Evolutionary conservation across 768 basidiomycete genomes (phyloP), one percentile per base, ranked within the genome.

Genomic region (Lactarius deliciosus): DNA sequence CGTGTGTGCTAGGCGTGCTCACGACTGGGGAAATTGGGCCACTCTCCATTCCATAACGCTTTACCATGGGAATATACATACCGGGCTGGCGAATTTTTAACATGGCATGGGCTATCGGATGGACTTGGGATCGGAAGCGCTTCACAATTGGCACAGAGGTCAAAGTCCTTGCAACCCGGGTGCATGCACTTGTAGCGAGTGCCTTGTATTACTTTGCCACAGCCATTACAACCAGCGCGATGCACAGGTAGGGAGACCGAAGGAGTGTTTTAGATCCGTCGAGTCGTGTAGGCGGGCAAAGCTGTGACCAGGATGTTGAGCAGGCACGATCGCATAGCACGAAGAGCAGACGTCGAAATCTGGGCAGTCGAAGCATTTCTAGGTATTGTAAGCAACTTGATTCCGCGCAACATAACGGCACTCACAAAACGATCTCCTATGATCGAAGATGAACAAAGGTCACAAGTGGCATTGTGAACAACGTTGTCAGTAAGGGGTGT

Each of bases 141-240:
- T 77, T 94, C 93, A 76, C 94, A 96, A 61, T 75, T 76, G 64
- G 81, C 79, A 76, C 93, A 96, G 20, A 95, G 81, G 72, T 96
- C 94, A 70, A 86, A 94, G 75, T 94, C 90, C 0, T 83, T 81
- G 76, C 94, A 96, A 4, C 79, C 77, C 16, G 85, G 81, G 73
- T 93, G 86, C 85, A 92, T 87, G 77, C 94, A 96, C 89, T 94
- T 94, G 77, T 86, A 94, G 18, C 92, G 86, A 61, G 81, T 74
- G 3, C 90, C 91, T 28, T 68, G 73, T 61, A 94, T 88, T 5
- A 75, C 73, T 60, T 79, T 78, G 18, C 72, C 69, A 74, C 91
- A 93, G 4, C 83, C 80, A 69, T 91, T 78, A 71, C 92, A 94
- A 36, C 78, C 79, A 5, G 89, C 90, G 63, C 75, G 76, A 73